Evolutionary conservation across 2,329 filamentous ascomycete species (phyloP), one percentile per base, ranked within the genome.

Genomic region (Sporothrix brunneoviolacea): DNA sequence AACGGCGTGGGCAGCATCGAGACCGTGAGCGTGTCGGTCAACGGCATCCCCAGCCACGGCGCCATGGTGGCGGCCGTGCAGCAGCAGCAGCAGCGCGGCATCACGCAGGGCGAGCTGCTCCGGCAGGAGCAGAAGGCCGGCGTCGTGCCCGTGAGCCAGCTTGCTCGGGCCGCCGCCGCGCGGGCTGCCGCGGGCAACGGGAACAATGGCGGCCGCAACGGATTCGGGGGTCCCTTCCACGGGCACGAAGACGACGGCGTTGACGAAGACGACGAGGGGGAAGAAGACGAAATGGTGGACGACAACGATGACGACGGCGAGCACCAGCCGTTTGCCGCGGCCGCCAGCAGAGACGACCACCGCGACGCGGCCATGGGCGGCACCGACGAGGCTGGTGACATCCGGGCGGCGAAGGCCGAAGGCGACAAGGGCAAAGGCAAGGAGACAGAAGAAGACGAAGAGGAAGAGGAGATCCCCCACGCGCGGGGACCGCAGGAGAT

Each of bases 91-190:
- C 59, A 62, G 56, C 63, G 76, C 38, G 86, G 79, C 27, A 79
- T 91, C 47, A 91, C 87, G 1, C 89, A 95, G 67, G 88, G 88
- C 42, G 89, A 94, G 65, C 74, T 94, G 19, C 72, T 94, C 21
- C 76, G 89, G n/a, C 86, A 93, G 67, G 89, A 94, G 65, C 89
- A 94, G 68, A 81, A 86, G 62, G 85, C 86, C 1, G 87, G 87
- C 33, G 81, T 91, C 15, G 84, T 91, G 7, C 85, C 88, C 21
- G 77, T 82, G 30, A 79, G 74, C 51, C 82, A 85, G 62, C 68
- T 81, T 21, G 67, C 71, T 37, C 69, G 76, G 46, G 66, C 62
- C 37, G 72, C 70, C 48, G 61, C 65, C 19, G 53, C 57, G 3
- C 52, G 55, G 8, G 48, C 53, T n/a, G 54, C 57, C 3, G 54